phyloP scores from a whole-genome alignment of 2,329 filamentous ascomycete species.

The Pseudocercospora eumusae region DNA sequence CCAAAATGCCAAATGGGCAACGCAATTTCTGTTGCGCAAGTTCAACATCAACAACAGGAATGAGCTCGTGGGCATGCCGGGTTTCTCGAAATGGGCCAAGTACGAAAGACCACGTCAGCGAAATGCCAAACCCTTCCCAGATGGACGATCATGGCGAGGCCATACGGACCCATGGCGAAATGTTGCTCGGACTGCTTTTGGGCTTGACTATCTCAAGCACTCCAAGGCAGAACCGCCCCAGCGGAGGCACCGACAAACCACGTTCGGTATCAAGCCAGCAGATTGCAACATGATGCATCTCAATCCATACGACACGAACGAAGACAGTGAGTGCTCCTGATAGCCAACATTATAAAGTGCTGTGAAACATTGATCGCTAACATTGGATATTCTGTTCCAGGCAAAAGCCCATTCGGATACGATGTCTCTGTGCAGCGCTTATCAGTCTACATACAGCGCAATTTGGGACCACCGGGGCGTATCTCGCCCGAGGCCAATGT shows the following conservation, averaged over 20 bases:
- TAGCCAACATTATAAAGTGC: too few species aligned
- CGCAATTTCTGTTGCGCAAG: conserved; percentile 52
- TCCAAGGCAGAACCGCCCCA: conserved; percentile 39
- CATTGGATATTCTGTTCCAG: too few species aligned
- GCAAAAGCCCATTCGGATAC: conserved; percentile 48
- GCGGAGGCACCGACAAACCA: conserved; percentile 12
- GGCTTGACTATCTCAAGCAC: conserved; percentile 54
- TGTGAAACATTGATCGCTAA: too few species aligned
- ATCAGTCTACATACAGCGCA: conserved; percentile 54
- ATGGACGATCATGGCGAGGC: conserved; percentile 53
- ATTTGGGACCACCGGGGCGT: conserved; percentile 44
- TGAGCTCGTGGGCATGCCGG: conserved; percentile 50
- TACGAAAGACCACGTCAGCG: conserved; percentile 51
- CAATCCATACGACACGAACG: conserved; percentile 45
- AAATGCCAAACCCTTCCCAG: conserved; percentile 55
- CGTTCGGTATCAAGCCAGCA: conserved; percentile 14
- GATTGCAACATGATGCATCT: conserved; percentile 54
- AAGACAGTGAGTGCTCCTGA: conserved; percentile 32
- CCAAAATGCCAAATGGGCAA: conserved; percentile 57
- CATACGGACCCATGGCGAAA: conserved; percentile 56
- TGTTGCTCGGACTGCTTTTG: conserved; percentile 53
- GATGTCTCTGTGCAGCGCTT: conserved; percentile 55
- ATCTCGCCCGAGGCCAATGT: conserved; percentile 42
- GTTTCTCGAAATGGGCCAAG: conserved; percentile 53
- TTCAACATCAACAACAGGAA: conserved; percentile 54